These are phyloP conservation scores for Coemansia sp. DNA, from an alignment of 192 early-diverging fungal species.

Conservation along the genomic window DNA sequence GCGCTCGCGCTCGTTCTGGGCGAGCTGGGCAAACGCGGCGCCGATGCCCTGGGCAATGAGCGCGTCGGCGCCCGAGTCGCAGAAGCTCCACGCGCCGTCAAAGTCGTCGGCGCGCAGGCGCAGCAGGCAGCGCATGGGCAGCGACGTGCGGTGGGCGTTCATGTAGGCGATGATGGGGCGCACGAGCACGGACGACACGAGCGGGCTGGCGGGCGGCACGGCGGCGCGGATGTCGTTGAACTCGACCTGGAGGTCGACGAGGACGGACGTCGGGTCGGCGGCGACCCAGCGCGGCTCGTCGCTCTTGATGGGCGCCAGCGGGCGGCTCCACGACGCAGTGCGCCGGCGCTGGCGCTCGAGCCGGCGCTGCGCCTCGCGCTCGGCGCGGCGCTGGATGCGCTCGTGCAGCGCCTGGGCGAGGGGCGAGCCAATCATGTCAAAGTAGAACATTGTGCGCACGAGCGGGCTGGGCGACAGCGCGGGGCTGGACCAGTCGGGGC, in stretches of 20 bases:
- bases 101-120: constrained; percentile 79
- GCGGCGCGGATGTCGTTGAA: constrained; percentile 90
- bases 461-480: constrained; percentile 36
- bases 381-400: constrained; percentile 28
- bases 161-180: constrained; percentile 93
- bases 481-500: constrained; percentile 48
- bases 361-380: constrained; percentile 39
- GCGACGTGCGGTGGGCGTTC: constrained; percentile 86
- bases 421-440: constrained; percentile 45
- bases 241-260: constrained; percentile 77
- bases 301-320: constrained; percentile 38
- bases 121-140: constrained; percentile 78
- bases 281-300: too few relatives aligned
- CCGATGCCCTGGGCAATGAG: constrained; percentile 80
- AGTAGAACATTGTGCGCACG: constrained; percentile 35
- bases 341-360: constrained; percentile 46
- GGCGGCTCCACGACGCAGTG: constrained; percentile 47
- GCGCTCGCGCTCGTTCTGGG: constrained; percentile 77
- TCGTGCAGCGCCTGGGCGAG: constrained; percentile 37
- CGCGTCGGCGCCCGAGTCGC: constrained; percentile 74
- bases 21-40: constrained; percentile 73
- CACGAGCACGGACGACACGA: constrained; percentile 80
- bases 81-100: constrained; percentile 91
- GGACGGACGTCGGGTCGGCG: constrained; percentile 27
- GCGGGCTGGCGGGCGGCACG: constrained; percentile 66